Conservation (phyloP, 495 filamentous ascomycete genomes). For the Penicillium bovifimosum region DNA sequence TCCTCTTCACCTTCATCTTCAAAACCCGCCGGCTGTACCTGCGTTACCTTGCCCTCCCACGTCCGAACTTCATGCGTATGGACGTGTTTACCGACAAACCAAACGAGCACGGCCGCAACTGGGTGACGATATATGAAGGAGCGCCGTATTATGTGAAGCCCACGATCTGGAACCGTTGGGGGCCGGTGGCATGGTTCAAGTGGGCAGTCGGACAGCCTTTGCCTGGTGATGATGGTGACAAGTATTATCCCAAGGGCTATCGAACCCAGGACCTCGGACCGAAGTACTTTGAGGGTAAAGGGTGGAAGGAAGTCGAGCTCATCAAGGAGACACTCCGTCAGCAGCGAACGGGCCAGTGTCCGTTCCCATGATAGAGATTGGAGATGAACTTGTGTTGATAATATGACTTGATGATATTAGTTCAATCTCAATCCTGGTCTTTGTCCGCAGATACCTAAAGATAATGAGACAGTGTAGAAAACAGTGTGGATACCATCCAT, state of each 20-base stretch:
- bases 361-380: slow-evolving; percentile 30
- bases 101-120: slow-evolving; percentile 48
- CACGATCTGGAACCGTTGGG: slow-evolving; percentile 55
- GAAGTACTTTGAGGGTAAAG: slow-evolving; percentile 49
- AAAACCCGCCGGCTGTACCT: slow-evolving; percentile 44
- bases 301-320: slow-evolving; percentile 40
- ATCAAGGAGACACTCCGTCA: slow-evolving; percentile 27
- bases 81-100: slow-evolving; percentile 39
- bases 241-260: slow-evolving; percentile 56
- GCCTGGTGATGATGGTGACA: slow-evolving; percentile 53
- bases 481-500: background rate
- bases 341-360: slow-evolving; percentile 42
- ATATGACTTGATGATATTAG: background rate
- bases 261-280: slow-evolving; percentile 55
- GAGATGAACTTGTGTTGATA: background rate
- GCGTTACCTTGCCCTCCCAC: slow-evolving; percentile 51
- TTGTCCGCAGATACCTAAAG: background rate
- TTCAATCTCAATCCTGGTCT: background rate
- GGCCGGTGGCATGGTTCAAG: slow-evolving; percentile 44
- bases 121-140: slow-evolving; percentile 41
- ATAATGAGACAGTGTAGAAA: background rate
- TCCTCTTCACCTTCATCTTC: slow-evolving; percentile 37
- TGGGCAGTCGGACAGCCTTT: slow-evolving; percentile 49
- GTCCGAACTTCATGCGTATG: slow-evolving; percentile 41
- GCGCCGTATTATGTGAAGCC: slow-evolving; percentile 55